Evolutionary conservation across 768 basidiomycete species (phyloP).

Genomic region (Lactarius vividus): DNA sequence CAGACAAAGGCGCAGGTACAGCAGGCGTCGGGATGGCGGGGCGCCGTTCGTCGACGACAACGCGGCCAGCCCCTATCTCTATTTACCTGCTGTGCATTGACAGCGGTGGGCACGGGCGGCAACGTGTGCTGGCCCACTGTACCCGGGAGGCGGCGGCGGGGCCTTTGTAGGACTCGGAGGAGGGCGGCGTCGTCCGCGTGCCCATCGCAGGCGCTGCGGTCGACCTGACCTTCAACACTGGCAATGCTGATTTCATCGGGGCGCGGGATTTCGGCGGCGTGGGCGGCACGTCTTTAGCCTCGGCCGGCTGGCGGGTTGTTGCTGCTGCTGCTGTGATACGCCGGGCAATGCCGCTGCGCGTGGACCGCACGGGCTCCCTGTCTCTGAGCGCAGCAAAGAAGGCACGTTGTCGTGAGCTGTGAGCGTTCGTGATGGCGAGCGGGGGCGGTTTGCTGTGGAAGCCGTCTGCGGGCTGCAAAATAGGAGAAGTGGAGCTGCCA

Average conservation of each 20-base stretch:
- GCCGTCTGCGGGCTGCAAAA: constrained; percentile 20
- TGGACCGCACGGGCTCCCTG: constrained; percentile 7
- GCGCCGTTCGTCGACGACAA: neutral
- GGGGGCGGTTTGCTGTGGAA: constrained; percentile 23
- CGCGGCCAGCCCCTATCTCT: neutral
- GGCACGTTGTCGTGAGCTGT: constrained; percentile 18
- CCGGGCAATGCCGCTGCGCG: constrained; percentile 13
- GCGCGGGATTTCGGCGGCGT: constrained; percentile 2
- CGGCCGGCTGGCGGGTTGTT: neutral
- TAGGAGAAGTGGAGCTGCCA: constrained; percentile 24
- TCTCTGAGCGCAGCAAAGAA: constrained; percentile 20
- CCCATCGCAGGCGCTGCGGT: neutral
- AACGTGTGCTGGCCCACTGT: neutral
- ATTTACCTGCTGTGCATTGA: neutral
- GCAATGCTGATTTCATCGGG: constrained; percentile 11
- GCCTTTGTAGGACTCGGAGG: too few relatives aligned
- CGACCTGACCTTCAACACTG: constrained; percentile 6
- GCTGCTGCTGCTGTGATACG: neutral
- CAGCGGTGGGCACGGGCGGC: neutral
- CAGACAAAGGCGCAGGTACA: neutral
- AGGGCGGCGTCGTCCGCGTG: neutral
- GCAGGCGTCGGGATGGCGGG: neutral
- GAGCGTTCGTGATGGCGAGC: neutral
- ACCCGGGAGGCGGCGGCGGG: neutral
- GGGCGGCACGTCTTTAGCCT: neutral